These are phyloP conservation scores for Exophiala calicioides DNA, from an alignment of 2,329 filamentous ascomycete species.

Conservation along the genomic window DNA sequence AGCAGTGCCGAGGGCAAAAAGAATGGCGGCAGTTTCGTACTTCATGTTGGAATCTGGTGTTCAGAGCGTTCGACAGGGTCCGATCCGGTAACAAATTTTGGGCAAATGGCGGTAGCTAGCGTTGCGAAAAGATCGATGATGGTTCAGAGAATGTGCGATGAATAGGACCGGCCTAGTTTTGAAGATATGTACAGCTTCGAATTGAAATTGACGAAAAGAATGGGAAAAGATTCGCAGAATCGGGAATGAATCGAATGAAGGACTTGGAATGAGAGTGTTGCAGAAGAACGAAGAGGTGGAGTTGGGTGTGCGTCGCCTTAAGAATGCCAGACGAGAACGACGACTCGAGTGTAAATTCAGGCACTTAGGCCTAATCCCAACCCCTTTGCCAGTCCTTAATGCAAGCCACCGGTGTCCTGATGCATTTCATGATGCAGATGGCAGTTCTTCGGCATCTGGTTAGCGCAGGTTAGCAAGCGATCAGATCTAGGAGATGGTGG, in stretches of 20 bases:
- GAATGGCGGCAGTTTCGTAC: slow-evolving; percentile 8
- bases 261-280: background rate
- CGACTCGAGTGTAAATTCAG: background rate
- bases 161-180: slow-evolving; percentile 3
- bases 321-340: background rate
- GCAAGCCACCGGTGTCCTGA: slow-evolving; percentile 3
- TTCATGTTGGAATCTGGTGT: slow-evolving; percentile 13
- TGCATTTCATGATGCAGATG: slow-evolving; percentile 10
- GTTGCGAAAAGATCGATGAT: background rate
- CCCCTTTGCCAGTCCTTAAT: background rate
- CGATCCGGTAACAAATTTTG: slow-evolving; percentile 1
- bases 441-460: background rate
- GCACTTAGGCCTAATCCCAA: too few relatives aligned
- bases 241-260: too few relatives aligned
- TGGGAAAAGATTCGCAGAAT: too few relatives aligned
- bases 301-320: background rate
- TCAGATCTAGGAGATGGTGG: slow-evolving; percentile 6
- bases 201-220: slow-evolving; percentile 5
- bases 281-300: background rate
- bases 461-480: background rate
- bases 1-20: slow-evolving; percentile 6
- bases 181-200: background rate
- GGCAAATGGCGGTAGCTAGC: too few relatives aligned
- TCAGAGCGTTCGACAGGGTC: too few relatives aligned
- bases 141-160: slow-evolving; percentile 10